Conservation (phyloP, 495 filamentous ascomycete species). For the Penicillium subrubescens region DNA sequence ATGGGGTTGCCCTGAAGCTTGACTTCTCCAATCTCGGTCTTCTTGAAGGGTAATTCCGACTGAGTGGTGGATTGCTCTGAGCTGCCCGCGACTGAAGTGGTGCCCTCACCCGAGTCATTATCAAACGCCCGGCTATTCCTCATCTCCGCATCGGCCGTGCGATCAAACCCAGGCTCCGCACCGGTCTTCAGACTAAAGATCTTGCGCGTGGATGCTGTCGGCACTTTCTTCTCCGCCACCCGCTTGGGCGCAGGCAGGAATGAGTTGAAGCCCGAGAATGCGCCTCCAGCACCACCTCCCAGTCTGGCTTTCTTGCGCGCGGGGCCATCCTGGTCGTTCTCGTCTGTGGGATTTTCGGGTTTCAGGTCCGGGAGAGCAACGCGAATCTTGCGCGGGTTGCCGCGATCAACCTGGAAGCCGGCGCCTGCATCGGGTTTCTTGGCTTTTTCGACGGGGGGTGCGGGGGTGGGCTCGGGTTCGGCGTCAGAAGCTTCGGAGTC, state of each 20-base stretch:
- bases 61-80: conserved; percentile 11
- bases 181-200: conserved; percentile 76
- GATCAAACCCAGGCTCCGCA: conserved; percentile 74
- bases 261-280: conserved; percentile 78
- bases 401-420: conserved; percentile 60
- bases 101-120: conserved; percentile 16
- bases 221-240: conserved; percentile 38
- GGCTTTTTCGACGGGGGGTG: conserved; percentile 40
- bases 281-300: conserved; percentile 48
- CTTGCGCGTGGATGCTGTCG: conserved; percentile 35
- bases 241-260: conserved; percentile 87
- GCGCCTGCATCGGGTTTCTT: conserved; percentile 64
- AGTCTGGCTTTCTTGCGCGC: conserved; percentile 71
- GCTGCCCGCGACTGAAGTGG: conserved; percentile 25
- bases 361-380: conserved; percentile 65
- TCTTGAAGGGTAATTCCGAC: conserved; percentile 18
- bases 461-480: conserved; percentile 40
- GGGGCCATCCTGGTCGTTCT: conserved; percentile 56
- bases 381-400: conserved; percentile 79
- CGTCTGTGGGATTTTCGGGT: conserved; percentile 43
- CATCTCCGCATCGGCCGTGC: conserved; percentile 53
- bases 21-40: conserved; percentile 50
- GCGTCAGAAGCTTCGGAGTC: conserved; percentile 79
- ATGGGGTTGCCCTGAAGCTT: conserved; percentile 75
- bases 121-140: conserved; percentile 31